Base-by-base conservation (phyloP, 495 filamentous ascomycete genomes). In the Chaetomium tenue region DNA sequence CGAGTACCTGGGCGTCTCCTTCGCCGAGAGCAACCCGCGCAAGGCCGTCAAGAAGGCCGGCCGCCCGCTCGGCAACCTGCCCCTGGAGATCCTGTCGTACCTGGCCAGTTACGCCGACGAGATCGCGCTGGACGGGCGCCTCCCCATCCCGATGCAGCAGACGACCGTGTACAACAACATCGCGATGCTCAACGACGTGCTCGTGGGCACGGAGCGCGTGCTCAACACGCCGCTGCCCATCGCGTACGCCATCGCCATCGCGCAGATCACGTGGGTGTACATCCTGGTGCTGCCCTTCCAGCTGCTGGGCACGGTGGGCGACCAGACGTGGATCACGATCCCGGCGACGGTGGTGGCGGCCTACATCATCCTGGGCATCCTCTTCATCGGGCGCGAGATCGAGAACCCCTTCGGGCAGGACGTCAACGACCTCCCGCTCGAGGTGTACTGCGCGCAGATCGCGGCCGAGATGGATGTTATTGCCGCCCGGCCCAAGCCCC, bases 351-450 rank as follows among this genome's bases (percentile, higher is more conserved):
- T 95, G 25, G 84, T 83, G 65, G 84, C 84, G 48, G 89, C 91
- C 7, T 95, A 96, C 72, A 94, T 95, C 65, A 93, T 96, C 71
- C 83, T 96, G 64, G 91, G 89, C n/a, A 86, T 96, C 63, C 87
- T 90, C 47, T 86, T 90, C 70, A 92, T 93, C 68, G 90, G 92
- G 25, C 85, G 87, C 67, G 90, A 95, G 76, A 89, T 96, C 67
- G 91, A 96, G 73, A 91, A 95, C 72, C 92, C 91, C 9, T 95
- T 96, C 75, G 91, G 92, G 28, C 78, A 86, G 58, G 92, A 95
- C 72, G 90, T 92, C 65, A 95, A 95, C 71, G 92, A 96, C 72
- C 80, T 96, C 16, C 89, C 89, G 11, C 82, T 95, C 0, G 90
- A 92, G 72, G 77, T 78, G 0, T 95, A 88, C 79, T 93, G 91